phyloP scores from a whole-genome alignment of 441 rosid species.

The Lepidium campestre region DNA sequence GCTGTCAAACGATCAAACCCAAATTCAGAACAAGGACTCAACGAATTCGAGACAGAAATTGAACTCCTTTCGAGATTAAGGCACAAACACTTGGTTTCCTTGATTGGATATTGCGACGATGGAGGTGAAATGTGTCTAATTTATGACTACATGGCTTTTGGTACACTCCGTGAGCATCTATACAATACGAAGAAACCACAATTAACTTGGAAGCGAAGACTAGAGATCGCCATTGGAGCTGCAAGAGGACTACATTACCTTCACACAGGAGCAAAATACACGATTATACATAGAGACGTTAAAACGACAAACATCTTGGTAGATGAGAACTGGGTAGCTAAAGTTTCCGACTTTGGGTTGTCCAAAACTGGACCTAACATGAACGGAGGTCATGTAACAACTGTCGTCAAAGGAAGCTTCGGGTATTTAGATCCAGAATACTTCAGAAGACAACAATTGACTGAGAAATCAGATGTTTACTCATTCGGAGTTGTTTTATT shows the following conservation, averaged over 20 bases:
- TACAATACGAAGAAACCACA: conserved; percentile 41
- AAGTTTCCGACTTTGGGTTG: conserved; percentile 55
- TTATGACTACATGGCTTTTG: conserved; percentile 57
- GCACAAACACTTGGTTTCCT: conserved; percentile 80
- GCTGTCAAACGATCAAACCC: conserved; percentile 83
- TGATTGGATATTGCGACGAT: conserved; percentile 84
- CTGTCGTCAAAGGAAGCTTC: conserved; percentile 46
- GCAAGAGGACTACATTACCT: conserved; percentile 55
- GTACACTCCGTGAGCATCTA: conserved; percentile 55
- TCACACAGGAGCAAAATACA: conserved; percentile 43
- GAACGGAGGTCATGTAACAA: conserved; percentile 46
- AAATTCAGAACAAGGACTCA: conserved; percentile 78
- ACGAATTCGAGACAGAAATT: conserved; percentile 82
- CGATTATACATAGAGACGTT: conserved; percentile 62
- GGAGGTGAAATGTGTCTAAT: conserved; percentile 68
- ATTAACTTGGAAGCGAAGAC: conserved; percentile 46
- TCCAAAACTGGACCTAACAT: conserved; percentile 55
- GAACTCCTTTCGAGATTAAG: conserved; percentile 81
- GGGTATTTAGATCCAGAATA: conserved; percentile 67
- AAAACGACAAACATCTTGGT: conserved; percentile 61
- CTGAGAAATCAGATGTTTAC: conserved; percentile 56
- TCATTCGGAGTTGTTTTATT: conserved; percentile 59
- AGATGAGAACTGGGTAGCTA: conserved; percentile 58
- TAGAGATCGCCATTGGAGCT: conserved; percentile 62
- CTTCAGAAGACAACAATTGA: conserved; percentile 52